phyloP scores from a whole-genome alignment of 352 stramenopile species.

The Pythium dissotocum region DNA sequence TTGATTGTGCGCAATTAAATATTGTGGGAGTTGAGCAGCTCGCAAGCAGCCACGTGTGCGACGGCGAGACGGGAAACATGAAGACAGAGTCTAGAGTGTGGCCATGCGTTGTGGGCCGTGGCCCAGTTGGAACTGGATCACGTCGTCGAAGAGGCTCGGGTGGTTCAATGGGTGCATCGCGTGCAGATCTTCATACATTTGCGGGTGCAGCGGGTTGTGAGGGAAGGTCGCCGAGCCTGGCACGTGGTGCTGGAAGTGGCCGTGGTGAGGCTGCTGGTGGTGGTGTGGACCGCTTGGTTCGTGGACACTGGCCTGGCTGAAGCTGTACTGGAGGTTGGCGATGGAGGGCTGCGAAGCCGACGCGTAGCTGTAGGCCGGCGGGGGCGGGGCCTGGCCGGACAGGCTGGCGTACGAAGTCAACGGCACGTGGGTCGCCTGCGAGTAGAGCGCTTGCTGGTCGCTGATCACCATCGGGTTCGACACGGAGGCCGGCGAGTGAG shows the following conservation, averaged over 20 bases:
- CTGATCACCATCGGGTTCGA: slow-evolving; percentile 13
- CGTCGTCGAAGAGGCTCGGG: slow-evolving; percentile 26
- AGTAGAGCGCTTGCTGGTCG: slow-evolving; percentile 19
- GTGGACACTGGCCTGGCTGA: slow-evolving; percentile 9
- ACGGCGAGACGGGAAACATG: too few relatives aligned
- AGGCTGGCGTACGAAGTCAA: slow-evolving; percentile 26
- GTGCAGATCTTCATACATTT: slow-evolving; percentile 25
- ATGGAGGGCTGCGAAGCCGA: slow-evolving; percentile 21
- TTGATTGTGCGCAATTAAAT: not conserved
- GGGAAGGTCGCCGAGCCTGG: slow-evolving; percentile 4
- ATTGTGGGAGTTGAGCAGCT: not conserved
- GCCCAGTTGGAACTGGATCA: slow-evolving; percentile 26
- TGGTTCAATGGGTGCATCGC: slow-evolving; percentile 12
- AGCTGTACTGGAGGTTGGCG: slow-evolving; percentile 25
- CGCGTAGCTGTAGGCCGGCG: slow-evolving; percentile 13
- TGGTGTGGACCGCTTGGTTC: not conserved
- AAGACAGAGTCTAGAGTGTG: not conserved
- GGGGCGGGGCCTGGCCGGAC: slow-evolving; percentile 11
- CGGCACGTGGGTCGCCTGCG: slow-evolving; percentile 24
- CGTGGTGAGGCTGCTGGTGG: not conserved
- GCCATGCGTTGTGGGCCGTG: slow-evolving; percentile 14
- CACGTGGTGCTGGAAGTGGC: slow-evolving; percentile 9
- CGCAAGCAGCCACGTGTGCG: too few relatives aligned
- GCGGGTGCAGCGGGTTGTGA: slow-evolving; percentile 11
- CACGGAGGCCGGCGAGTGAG: slow-evolving; percentile 24